Evolutionary conservation across 2,329 filamentous ascomycete genomes (phyloP).

Genomic region (Magnaporthiopsis incrustans): DNA sequence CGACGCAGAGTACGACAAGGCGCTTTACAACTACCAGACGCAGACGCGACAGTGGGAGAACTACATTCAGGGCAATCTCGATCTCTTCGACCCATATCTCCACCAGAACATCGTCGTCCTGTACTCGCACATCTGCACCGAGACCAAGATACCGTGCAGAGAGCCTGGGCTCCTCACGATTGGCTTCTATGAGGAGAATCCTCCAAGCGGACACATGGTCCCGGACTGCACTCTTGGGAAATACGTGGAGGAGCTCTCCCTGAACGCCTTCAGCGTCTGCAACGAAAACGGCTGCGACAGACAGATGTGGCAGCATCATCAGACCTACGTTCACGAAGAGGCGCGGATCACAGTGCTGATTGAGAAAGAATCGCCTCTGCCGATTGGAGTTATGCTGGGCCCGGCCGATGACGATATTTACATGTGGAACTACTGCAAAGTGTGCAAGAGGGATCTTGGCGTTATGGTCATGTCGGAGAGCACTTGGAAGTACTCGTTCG

Average conservation of each 20-base stretch:
- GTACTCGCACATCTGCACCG: slow-evolving; percentile 88
- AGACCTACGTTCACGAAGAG: slow-evolving; percentile 94
- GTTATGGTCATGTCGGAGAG: slow-evolving; percentile 86
- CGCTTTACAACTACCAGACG: slow-evolving; percentile 84
- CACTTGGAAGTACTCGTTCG: slow-evolving; percentile 97
- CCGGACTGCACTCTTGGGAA: slow-evolving; percentile 90
- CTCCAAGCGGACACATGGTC: slow-evolving; percentile 55
- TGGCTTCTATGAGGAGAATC: slow-evolving; percentile 88
- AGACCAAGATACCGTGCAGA: slow-evolving; percentile 85
- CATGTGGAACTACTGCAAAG: slow-evolving; percentile 97
- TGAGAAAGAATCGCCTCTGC: slow-evolving; percentile 48
- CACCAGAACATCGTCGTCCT: slow-evolving; percentile 95
- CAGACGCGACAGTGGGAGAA: slow-evolving; percentile 96
- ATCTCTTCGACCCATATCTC: slow-evolving; percentile 88
- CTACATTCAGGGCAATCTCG: slow-evolving; percentile 78
- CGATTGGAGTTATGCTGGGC: slow-evolving; percentile 43
- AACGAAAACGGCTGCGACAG: slow-evolving; percentile 78
- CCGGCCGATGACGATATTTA: slow-evolving; percentile 57
- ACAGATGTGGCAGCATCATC: slow-evolving; percentile 85
- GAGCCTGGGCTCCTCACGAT: slow-evolving; percentile 87
- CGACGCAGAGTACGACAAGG: slow-evolving; percentile 94
- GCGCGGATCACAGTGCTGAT: slow-evolving; percentile 89
- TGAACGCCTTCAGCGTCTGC: slow-evolving; percentile 68
- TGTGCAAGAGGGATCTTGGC: slow-evolving; percentile 84
- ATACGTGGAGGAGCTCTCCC: slow-evolving; percentile 86